These are phyloP conservation scores for Pythium chondricola DNA, from an alignment of 352 stramenopile species.

Conservation along the genomic window DNA sequence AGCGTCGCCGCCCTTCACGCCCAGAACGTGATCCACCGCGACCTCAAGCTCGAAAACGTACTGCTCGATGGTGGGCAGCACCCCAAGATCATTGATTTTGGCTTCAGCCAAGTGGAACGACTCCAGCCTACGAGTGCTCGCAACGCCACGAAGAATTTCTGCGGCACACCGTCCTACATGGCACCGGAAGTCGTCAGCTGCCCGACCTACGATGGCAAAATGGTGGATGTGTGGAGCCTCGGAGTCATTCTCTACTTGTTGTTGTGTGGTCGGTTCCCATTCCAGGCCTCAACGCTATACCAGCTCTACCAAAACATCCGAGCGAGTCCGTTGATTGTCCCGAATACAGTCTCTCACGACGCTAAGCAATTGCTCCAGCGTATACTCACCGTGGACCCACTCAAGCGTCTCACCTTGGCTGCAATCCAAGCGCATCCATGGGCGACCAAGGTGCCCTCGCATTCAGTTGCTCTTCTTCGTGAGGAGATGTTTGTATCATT, in stretches of 20 bases:
- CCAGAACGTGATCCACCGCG: conserved; percentile 56
- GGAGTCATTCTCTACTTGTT: conserved; percentile 53
- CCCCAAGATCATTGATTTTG: conserved; percentile 59
- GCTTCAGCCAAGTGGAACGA: conserved; percentile 51
- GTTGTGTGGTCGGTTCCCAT: conserved; percentile 53
- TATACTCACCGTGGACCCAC: conserved; percentile 36
- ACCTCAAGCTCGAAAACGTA: conserved; percentile 78
- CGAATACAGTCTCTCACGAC: conserved; percentile 23
- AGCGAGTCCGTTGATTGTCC: conserved; percentile 10
- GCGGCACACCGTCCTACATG: conserved; percentile 75
- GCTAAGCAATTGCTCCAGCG: conserved; percentile 38
- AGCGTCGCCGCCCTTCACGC: conserved; percentile 39
- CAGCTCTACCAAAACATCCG: conserved; percentile 39
- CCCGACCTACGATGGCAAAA: conserved; percentile 46
- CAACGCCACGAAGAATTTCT: conserved; percentile 67
- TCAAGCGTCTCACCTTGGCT: conserved; percentile 27
- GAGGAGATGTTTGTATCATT: conserved; percentile 10
- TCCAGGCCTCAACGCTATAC: conserved; percentile 70
- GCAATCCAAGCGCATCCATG: conserved; percentile 36
- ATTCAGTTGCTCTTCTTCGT: not conserved
- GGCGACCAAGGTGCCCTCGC: no score
- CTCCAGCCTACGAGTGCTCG: not conserved
- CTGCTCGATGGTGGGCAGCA: conserved; percentile 33
- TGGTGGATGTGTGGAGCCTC: conserved; percentile 45
- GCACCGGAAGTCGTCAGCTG: conserved; percentile 60